These are phyloP conservation scores for Galerina marginata DNA, from an alignment of 768 basidiomycete genomes.

Conservation along the genomic window DNA sequence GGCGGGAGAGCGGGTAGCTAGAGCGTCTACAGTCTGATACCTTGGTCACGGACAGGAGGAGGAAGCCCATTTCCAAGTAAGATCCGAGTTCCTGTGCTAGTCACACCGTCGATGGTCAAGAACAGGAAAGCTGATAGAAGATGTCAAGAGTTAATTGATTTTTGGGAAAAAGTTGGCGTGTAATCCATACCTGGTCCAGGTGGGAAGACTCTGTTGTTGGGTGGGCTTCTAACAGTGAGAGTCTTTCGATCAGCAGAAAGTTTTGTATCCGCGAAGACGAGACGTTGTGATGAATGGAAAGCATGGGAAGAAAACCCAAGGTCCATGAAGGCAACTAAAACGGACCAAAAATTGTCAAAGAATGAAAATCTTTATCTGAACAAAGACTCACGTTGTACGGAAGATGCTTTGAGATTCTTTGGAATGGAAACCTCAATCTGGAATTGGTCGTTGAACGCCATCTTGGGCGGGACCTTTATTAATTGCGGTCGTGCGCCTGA, in stretches of 20 bases:
- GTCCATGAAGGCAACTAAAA: constrained; percentile 37
- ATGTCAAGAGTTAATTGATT: not conserved
- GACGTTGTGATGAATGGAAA: constrained; percentile 41
- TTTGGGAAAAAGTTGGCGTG: no score
- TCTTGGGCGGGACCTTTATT: constrained; percentile 34
- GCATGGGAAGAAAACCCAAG: constrained; percentile 45
- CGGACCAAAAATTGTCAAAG: not conserved
- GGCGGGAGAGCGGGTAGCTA: no score
- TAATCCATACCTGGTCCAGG: constrained; percentile 39
- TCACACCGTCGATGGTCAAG: constrained; percentile 38
- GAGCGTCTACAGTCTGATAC: constrained; percentile 8
- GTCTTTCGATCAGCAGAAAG: constrained; percentile 35
- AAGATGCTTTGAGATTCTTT: constrained; percentile 23
- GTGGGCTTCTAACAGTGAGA: constrained; percentile 36
- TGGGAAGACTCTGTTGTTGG: constrained; percentile 39
- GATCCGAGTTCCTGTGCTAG: constrained; percentile 39
- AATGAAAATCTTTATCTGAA: not conserved
- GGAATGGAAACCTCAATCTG: constrained; percentile 36
- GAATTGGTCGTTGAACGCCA: constrained; percentile 39
- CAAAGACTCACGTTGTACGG: constrained; percentile 30
- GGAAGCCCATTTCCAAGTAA: constrained; percentile 42
- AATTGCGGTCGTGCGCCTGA: constrained; percentile 36
- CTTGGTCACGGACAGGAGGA: constrained; percentile 40
- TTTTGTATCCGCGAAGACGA: constrained; percentile 38
- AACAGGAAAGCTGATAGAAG: constrained; percentile 28